phyloP scores from a whole-genome alignment of 73 alveolate genomes.

The Paramecium sonneborni region DNA sequence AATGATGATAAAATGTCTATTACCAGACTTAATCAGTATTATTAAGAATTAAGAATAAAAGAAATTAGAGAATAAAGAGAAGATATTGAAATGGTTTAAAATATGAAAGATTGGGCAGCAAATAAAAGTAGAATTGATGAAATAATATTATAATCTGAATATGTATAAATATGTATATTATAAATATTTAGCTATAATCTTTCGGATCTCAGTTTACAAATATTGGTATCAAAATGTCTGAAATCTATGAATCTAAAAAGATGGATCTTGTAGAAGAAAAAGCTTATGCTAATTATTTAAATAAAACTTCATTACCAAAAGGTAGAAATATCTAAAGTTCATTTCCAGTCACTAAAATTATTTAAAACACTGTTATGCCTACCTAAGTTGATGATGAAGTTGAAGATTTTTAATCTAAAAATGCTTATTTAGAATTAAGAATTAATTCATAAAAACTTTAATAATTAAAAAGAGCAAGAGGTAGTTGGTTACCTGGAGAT shows the following conservation, averaged over 20 bases:
- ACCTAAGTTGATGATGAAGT: constrained; percentile 42
- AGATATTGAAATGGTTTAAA: constrained; percentile 3
- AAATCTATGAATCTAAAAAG: constrained; percentile 30
- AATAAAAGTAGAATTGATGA: constrained; percentile 50
- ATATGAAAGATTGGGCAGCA: constrained; percentile 31
- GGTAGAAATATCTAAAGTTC: neutral
- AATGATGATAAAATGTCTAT: constrained; percentile 39
- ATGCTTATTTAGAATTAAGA: constrained; percentile 6
- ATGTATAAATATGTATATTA: neutral
- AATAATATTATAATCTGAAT: neutral
- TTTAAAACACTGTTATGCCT: neutral
- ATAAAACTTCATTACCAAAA: neutral
- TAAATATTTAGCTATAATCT: neutral
- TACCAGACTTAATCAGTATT: neutral
- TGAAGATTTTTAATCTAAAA: constrained; percentile 33
- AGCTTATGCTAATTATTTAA: constrained; percentile 12
- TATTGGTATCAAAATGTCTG: constrained; percentile 13
- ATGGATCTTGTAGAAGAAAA: constrained; percentile 28
- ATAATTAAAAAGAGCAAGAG: neutral
- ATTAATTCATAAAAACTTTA: neutral
- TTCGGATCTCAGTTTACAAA: constrained; percentile 32
- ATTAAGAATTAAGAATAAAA: neutral
- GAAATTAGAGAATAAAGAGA: neutral
- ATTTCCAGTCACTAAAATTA: neutral
- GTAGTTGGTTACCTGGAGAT: constrained; percentile 51